phyloP scores from a whole-genome alignment of 352 stramenopile species.

The Saprolegnia parasitica region DNA sequence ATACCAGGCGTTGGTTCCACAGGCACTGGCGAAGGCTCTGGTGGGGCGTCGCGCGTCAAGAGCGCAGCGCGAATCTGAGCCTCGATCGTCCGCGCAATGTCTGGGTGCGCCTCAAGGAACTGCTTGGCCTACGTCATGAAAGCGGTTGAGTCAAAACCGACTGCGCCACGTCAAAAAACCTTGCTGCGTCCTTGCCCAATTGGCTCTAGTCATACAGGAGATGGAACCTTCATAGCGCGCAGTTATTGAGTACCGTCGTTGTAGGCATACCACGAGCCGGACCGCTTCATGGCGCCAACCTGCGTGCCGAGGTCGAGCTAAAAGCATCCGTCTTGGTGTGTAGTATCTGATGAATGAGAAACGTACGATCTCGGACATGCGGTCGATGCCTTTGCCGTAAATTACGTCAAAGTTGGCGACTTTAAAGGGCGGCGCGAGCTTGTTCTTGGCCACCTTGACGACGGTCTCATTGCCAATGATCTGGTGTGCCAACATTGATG shows the following conservation, averaged over 20 bases:
- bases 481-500: conserved; percentile 34
- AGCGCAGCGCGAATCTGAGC: conserved; percentile 58
- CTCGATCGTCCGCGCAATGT: conserved; percentile 67
- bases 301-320: conserved; percentile 72
- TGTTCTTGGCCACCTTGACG: conserved; percentile 99
- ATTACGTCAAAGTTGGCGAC: conserved; percentile 95
- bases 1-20: not conserved
- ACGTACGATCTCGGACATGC: conserved; percentile 68
- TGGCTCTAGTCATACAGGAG: conserved; percentile 42
- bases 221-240: not conserved
- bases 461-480: conserved; percentile 96
- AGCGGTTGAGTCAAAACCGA: not conserved
- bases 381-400: conserved; percentile 95
- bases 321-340: conserved; percentile 1
- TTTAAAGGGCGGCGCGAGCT: conserved; percentile 95
- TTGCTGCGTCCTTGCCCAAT: conserved; percentile 82
- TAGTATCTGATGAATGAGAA: not conserved
- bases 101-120: conserved; percentile 69
- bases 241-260: not conserved
- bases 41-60: conserved; percentile 32
- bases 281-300: conserved; percentile 69
- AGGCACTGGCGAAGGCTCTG: not conserved
- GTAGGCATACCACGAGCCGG: conserved; percentile 62
- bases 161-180: not conserved
- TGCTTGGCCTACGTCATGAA: conserved; percentile 44